Base-by-base conservation (phyloP, 331 rosid species). In the Quercus phellos region DNA sequence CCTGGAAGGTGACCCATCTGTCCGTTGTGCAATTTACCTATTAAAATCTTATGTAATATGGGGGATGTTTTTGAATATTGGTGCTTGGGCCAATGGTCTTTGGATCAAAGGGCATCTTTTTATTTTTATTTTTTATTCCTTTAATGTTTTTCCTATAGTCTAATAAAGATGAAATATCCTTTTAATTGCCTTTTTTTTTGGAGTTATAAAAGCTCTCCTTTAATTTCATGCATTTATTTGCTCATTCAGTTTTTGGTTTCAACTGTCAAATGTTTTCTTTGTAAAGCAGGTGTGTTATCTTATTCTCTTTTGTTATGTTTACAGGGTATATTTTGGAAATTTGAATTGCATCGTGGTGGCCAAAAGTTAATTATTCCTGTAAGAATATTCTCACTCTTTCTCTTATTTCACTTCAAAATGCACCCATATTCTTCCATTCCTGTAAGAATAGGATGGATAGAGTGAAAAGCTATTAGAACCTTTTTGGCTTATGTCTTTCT, bases 261-360 rank as follows among this genome's bases (percentile, higher is more conserved):
- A 43, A 56, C 70, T 69, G 18, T 64, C 70, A 42, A 69, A 18
- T 59, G 67, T 50, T 75, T 55, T 54, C 73, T 75, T 80, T 56
- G 35, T 55, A 18, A 21, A 46, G 35, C 17, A 17, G 67, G 22
- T 32, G 55, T 76, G 42, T 70, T 5, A 27, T 68, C 50, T 51
- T 30, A 63, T 56, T 53, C 75, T 19, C 74, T 75, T 70, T 84
- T 74, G 78, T 17, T 43, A 50, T 74, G 32, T 46, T 24, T 13
- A 38, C 99, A 94, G 99, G 99, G 97, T 46, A 86, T 91, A 80
- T 86, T 68, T 81, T 93, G 97, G 99, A 95, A 84, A 84, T 80
- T 95, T 69, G 96, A 95, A 83, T 82, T 93, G 88, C 88, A 84
- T 75, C 97, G 99, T 0, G 96, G 97, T 55, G 97, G 96, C 55